Base-by-base conservation (phyloP, 352 stramenopile genomes). In the Globisporangium apiculatum region DNA sequence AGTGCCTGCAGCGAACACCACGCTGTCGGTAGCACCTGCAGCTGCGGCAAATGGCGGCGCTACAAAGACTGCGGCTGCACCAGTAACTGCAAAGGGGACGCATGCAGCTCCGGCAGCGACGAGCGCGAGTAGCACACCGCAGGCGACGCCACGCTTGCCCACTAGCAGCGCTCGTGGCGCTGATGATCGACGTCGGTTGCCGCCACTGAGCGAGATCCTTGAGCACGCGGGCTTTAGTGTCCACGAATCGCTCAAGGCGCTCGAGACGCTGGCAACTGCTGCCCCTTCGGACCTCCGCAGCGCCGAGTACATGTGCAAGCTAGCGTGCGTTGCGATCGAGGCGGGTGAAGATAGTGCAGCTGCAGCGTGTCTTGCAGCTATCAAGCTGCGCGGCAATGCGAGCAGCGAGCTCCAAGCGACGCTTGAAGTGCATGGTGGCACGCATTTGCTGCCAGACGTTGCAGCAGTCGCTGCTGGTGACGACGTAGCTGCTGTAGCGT, bases 321-420 rank as follows among this genome's bases (percentile, higher is more conserved):
- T 84, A 36, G 65, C 59, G 37, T 59, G 46, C 1, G 55, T 62
- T 5, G 50, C 67, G 17, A 57, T 84, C 1, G 41, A 57, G 40
- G 36, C 38, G 45, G 61, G 60, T 15, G 55, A 42, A 1, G 31
- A 55, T 0, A 38, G 61, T n/a, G 52, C 61, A 4, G 52, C 77
- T 5, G 67, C 71, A 15, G 53, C 51, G 10, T 72, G 75, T 42
- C 17, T 84, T 14, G 59, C 55, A 8, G 65, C 72, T 4, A n/a
- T 80, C n/a, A 89, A 86, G 48, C 48, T 89, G 1, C 41, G 54
- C 7, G 75, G 76, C 4, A 58, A 47, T 4, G 60, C 72, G 10
- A 81, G 76, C 53, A 60, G 56, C 6, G 55, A 69, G 8, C 86
- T 86, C 53, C 76, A 76, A 51, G 43, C 18, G 7, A 64, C 56